Base-by-base conservation (phyloP, 352 stramenopile species). In the Phytopythium litorale region DNA sequence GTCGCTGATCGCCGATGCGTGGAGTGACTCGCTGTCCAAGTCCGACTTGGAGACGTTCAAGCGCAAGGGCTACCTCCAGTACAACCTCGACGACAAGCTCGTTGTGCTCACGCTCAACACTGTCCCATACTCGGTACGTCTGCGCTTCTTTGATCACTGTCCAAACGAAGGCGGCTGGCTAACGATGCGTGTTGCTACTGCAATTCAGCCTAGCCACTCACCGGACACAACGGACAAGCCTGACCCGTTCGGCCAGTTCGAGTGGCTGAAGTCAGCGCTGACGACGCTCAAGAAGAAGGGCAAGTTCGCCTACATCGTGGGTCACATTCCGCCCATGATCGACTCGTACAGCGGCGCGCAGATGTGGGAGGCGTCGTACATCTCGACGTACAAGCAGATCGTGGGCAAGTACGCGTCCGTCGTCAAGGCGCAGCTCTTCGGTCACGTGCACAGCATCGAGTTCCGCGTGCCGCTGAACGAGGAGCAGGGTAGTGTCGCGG, bases 391-490 rank as follows among this genome's bases (percentile, higher is more conserved):
- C 76, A 80, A 87, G 62, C 21, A 23, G 4, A 89, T 97, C 58
- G 67, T 97, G 19, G 59, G 68, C 37, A 21, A 74, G 25, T 93
- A 82, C 61, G 18, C 70, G 0, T 64, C 84, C 37, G 71, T 88
- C 33, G 67, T 97, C 40, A 88, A 97, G 63, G 75, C 78, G 11
- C 84, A 94, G 67, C 71, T 98, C 57, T 98, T 96, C 83, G 92
- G 85, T 1, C 92, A 98, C 75, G 75, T 97, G 1, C 91, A 98
- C 72, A 89, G 78, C 21, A 76, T 97, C 64, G 92, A 98, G 70
- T 93, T 97, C 68, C 88, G 92, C 21, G 66, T 90, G 7, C 72
- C 78, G 18, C 45, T 76, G 1, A 28, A 49, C 4, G 58, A 58
- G 12, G 68, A 75, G 32, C 62, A 75, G 56, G 46, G 53, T 11